Conservation (phyloP, 2,329 filamentous ascomycete genomes). For the Cadophora luteo-olivacea region DNA sequence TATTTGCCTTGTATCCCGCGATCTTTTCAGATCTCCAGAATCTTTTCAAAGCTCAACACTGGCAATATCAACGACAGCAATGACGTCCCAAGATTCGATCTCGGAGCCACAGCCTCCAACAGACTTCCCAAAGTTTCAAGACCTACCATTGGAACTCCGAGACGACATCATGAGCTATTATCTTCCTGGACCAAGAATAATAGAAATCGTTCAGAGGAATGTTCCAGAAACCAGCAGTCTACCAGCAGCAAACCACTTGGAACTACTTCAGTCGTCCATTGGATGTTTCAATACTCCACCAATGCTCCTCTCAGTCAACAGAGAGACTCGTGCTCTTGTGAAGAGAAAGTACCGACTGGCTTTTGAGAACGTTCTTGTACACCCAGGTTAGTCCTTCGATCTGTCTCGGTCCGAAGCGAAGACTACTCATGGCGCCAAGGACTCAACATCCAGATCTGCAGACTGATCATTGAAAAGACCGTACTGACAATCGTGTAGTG, state of each 20-base stretch:
- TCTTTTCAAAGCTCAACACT: neutral
- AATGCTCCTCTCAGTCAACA: neutral
- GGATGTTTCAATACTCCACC: neutral
- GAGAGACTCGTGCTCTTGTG: neutral
- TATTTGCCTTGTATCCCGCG: neutral
- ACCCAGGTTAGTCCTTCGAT: conserved; percentile 2
- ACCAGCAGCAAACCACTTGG: neutral
- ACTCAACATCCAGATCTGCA: too few species aligned
- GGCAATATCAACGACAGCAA: neutral
- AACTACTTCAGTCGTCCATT: neutral
- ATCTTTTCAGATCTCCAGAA: neutral
- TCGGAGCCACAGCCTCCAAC: neutral
- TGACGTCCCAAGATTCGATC: neutral
- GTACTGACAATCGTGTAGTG: neutral
- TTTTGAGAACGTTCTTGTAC: neutral
- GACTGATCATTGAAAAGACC: neutral
- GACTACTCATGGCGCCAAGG: too few species aligned
- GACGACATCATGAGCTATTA: conserved; percentile 7
- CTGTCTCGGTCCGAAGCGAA: neutral
- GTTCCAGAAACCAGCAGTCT: neutral
- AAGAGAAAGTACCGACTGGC: neutral
- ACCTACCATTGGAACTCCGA: conserved; percentile 21
- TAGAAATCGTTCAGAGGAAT: neutral
- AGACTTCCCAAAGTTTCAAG: conserved; percentile 13
- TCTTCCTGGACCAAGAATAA: neutral